Evolutionary conservation across 345 rosid genomes (phyloP).

Genomic region (Isatis tinctoria): DNA sequence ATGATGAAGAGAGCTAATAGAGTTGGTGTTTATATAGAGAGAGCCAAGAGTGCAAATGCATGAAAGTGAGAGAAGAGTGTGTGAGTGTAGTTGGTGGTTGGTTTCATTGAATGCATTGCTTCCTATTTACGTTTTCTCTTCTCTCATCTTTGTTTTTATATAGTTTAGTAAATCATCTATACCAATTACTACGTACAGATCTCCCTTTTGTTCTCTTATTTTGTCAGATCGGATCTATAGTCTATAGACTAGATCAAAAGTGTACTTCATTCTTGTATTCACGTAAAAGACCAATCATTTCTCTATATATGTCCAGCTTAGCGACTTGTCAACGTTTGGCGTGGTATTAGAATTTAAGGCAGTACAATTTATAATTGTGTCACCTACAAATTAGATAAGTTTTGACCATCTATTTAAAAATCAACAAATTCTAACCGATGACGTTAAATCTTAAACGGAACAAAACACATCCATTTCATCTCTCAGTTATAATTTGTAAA

Average conservation of each 20-base stretch:
- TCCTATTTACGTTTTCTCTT: slow-evolving; percentile 10
- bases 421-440: too few relatives aligned
- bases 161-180: not conserved
- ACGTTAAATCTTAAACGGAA: not conserved
- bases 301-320: not conserved
- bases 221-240: not conserved
- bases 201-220: not conserved
- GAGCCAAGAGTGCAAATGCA: slow-evolving; percentile 2
- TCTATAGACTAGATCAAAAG: not conserved
- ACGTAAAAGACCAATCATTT: slow-evolving; percentile 2
- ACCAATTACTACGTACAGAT: not conserved
- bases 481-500: not conserved
- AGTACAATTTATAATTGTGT: too few relatives aligned
- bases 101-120: slow-evolving; percentile 26
- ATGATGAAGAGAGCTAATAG: slow-evolving; percentile 17
- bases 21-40: slow-evolving; percentile 29
- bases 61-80: slow-evolving; percentile 1
- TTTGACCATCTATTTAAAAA: too few relatives aligned
- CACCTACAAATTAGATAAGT: too few relatives aligned
- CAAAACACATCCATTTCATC: not conserved
- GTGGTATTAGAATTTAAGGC: not conserved
- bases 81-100: slow-evolving; percentile 29
- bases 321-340: not conserved
- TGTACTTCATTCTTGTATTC: not conserved
- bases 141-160: not conserved